Evolutionary conservation across 768 basidiomycete species (phyloP), one percentile per base, ranked within the genome.

Genomic region (Mrakia frigida): DNA sequence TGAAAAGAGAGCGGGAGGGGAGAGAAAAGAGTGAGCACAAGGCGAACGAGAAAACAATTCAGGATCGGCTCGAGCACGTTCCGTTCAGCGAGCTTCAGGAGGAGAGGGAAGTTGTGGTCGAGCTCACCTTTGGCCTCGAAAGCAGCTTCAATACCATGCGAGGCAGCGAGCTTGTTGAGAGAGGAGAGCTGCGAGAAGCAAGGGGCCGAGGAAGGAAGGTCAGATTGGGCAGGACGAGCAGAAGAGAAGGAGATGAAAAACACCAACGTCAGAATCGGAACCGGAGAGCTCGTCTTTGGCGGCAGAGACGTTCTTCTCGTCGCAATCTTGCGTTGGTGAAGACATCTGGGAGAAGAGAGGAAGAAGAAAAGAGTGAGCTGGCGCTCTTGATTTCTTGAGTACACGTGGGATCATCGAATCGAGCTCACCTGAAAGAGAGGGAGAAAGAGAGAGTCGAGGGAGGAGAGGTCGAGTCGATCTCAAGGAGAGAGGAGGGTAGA

Each of bases 121-220:
- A 37, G 53, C 46, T 23, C 70, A 52, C 70, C 70, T 71, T 71
- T 71, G 6, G 70, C 70, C 37, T 71, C 70, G 46, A 71, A 71
- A 4, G 70, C 39, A 16, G 39, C n/a, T 35, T 71, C 70, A 23
- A 71, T 52, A 14, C 70, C 70, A 11, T 71, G 43, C 18, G 25
- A n/a, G 23, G 65, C 65, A 39, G 65, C 65, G 2, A n/a, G 56
- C 28, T 28, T 25, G 25, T n/a, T n/a, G 3, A 56, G 25, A 4
- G 56, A 56, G 56, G 25, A n/a, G 28, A 25, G 23, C 56, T 56
- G 56, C 6, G n/a, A 56, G n/a, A 28, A n/a, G n/a, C 11, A 28
- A 13, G 2, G 28, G 18, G 56, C 0, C 25, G 56, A 56, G 9
- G 56, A 56, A 2, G 23, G 25, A 18, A 28, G 25, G 56, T 56